A percentile compares a stretch with the other conserved stretches of the same genome.
Evolutionary conservation across 768 basidiomycete species (phyloP).

Genomic region (Phylloporus arenicola): DNA sequence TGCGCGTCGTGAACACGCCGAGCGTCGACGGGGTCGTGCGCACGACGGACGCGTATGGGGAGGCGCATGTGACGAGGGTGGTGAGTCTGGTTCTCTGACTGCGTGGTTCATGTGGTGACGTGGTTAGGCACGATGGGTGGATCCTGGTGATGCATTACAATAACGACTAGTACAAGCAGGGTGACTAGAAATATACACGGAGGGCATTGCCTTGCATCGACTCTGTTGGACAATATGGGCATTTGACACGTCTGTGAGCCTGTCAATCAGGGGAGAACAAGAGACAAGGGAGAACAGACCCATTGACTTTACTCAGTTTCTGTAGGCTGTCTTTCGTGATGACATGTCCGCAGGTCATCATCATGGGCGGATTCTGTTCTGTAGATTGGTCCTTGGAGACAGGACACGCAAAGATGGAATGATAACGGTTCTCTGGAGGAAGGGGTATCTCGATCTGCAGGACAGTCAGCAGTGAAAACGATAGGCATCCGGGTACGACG

Average conservation of each 20-base stretch:
- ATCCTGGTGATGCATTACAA: slow-evolving; percentile 9
- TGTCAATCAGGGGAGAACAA: neutral
- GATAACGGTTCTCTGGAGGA: slow-evolving; percentile 81
- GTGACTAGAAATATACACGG: slow-evolving; percentile 57
- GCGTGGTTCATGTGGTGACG: neutral
- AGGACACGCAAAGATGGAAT: slow-evolving; percentile 95
- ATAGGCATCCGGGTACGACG: slow-evolving; percentile 1
- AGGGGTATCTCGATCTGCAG: slow-evolving; percentile 89
- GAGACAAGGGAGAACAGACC: slow-evolving; percentile 46
- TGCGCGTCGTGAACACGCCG: slow-evolving; percentile 61
- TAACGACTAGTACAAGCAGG: slow-evolving; percentile 3
- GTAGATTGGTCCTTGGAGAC: slow-evolving; percentile 98
- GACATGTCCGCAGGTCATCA: slow-evolving; percentile 95
- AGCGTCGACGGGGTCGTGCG: slow-evolving; percentile 49
- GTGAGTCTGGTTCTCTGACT: slow-evolving; percentile 31
- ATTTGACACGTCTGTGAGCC: slow-evolving; percentile 75
- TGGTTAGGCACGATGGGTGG: slow-evolving; percentile 26
- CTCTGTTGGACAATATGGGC: slow-evolving; percentile 92
- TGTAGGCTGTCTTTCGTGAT: slow-evolving; percentile 88
- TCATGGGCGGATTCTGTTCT: slow-evolving; percentile 92
- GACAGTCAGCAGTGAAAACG: slow-evolving; percentile 1
- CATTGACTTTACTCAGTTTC: slow-evolving; percentile 80
- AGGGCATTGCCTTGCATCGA: slow-evolving; percentile 52
- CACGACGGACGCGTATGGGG: slow-evolving; percentile 48
- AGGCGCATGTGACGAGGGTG: slow-evolving; percentile 46